phyloP scores from a whole-genome alignment of 2,329 filamentous ascomycete species.

The Plectosphaerella plurivora region DNA sequence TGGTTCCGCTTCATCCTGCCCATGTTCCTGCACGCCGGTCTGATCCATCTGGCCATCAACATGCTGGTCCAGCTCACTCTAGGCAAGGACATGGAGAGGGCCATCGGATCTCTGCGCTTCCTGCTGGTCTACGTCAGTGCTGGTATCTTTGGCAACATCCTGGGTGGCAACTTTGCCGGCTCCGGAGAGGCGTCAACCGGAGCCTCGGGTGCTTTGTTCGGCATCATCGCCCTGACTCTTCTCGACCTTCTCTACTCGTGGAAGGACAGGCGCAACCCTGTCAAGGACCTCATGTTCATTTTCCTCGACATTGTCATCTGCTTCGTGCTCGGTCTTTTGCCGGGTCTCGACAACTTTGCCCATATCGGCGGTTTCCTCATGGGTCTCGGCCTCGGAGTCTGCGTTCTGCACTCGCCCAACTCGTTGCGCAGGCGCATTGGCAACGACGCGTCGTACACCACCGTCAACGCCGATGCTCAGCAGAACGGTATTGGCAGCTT shows the following conservation, averaged over 20 bases:
- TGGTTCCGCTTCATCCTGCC: slow-evolving; percentile 96
- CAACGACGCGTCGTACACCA: slow-evolving; percentile 65
- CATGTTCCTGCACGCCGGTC: slow-evolving; percentile 90
- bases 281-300: slow-evolving; percentile 84
- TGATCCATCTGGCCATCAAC: slow-evolving; percentile 96
- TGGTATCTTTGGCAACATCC: slow-evolving; percentile 92
- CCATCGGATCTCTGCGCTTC: slow-evolving; percentile 85
- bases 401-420: slow-evolving; percentile 83
- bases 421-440: slow-evolving; percentile 71
- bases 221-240: slow-evolving; percentile 81
- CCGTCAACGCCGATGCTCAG: slow-evolving; percentile 50
- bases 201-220: slow-evolving; percentile 86
- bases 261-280: slow-evolving; percentile 70
- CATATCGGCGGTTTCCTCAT: slow-evolving; percentile 96
- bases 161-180: slow-evolving; percentile 90
- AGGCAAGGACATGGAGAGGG: slow-evolving; percentile 85
- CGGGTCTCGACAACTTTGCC: slow-evolving; percentile 93
- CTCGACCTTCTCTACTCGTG: slow-evolving; percentile 93
- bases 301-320: slow-evolving; percentile 80
- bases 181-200: slow-evolving; percentile 79
- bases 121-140: slow-evolving; percentile 83
- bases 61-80: slow-evolving; percentile 86
- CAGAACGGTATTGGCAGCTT: slow-evolving; percentile 46
- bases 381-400: slow-evolving; percentile 82
- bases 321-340: slow-evolving; percentile 86